phyloP scores from a whole-genome alignment of 306 rosid genomes.

The Quercus ilex region DNA sequence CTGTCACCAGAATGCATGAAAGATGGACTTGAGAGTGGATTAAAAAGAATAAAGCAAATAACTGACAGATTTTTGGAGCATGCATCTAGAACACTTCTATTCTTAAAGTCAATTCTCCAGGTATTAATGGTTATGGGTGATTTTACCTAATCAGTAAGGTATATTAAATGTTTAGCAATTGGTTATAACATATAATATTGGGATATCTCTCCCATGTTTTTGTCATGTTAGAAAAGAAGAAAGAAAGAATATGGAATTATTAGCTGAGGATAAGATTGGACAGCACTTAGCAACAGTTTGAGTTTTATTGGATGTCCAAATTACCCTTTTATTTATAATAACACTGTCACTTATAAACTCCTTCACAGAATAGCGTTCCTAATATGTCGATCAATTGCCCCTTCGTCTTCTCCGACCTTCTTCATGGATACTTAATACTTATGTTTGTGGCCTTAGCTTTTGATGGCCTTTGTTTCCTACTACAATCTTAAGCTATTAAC shows the following conservation, averaged over 20 bases:
- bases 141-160: not conserved
- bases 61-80: slow-evolving; percentile 66
- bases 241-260: not conserved
- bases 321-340: not conserved
- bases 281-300: not conserved
- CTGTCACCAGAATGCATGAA: slow-evolving; percentile 60
- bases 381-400: not conserved
- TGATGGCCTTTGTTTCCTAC: not conserved
- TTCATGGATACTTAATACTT: not conserved
- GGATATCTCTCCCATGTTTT: not conserved
- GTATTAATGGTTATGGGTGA: slow-evolving; percentile 30
- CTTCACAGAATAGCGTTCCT: not conserved
- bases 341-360: not conserved
- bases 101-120: slow-evolving; percentile 89
- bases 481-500: not conserved
- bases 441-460: not conserved
- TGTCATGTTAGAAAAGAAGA: not conserved
- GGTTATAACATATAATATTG: not conserved
- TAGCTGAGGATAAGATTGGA: not conserved
- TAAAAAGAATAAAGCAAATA: slow-evolving; percentile 58
- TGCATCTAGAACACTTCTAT: slow-evolving; percentile 77
- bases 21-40: slow-evolving; percentile 59
- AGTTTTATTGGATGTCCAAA: not conserved
- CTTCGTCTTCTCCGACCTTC: not conserved
- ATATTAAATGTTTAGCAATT: not conserved